A percentile compares a stretch with the other conserved stretches of the same genome.
Conservation (phyloP, 2,329 filamentous ascomycete species). For the Cladophialophora chaetospira region DNA sequence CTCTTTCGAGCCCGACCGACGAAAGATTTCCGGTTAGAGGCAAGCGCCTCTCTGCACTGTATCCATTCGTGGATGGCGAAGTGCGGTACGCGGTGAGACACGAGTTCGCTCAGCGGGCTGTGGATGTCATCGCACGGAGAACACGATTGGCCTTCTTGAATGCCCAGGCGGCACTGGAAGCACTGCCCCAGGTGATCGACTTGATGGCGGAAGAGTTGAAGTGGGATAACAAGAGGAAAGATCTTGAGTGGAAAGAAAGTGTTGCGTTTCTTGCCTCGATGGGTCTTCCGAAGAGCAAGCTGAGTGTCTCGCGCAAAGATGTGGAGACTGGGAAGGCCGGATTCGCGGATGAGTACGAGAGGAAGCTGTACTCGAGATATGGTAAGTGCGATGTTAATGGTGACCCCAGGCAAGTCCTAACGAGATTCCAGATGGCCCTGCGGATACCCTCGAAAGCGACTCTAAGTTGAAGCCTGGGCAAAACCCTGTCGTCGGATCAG, state of each 20-base stretch:
- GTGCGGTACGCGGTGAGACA: slow-evolving; percentile 83
- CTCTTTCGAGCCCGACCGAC: slow-evolving; percentile 74
- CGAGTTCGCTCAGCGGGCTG: slow-evolving; percentile 88
- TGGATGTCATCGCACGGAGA: slow-evolving; percentile 82
- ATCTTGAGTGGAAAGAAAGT: slow-evolving; percentile 76
- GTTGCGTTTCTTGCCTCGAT: slow-evolving; percentile 62
- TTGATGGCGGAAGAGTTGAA: slow-evolving; percentile 82
- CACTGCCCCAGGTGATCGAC: slow-evolving; percentile 81
- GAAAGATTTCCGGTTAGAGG: slow-evolving; percentile 81
- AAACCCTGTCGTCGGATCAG: slow-evolving; percentile 48
- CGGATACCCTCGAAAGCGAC: slow-evolving; percentile 55
- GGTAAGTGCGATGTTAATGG: slow-evolving; percentile 38
- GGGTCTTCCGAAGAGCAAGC: slow-evolving; percentile 61
- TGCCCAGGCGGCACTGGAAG: slow-evolving; percentile 84
- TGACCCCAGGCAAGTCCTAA: background rate
- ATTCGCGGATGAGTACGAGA: slow-evolving; percentile 45
- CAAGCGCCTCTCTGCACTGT: slow-evolving; percentile 74
- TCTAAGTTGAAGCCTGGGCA: slow-evolving; percentile 47
- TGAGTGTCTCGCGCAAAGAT: slow-evolving; percentile 57
- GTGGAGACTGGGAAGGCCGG: slow-evolving; percentile 59
- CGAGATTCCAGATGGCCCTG: slow-evolving; percentile 51
- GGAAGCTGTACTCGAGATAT: slow-evolving; percentile 44
- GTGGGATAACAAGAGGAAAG: slow-evolving; percentile 73
- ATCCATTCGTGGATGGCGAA: slow-evolving; percentile 91
- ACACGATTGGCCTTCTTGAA: slow-evolving; percentile 88